Conservation (phyloP, 257 asterid species). For the Coffea canephora region DNA sequence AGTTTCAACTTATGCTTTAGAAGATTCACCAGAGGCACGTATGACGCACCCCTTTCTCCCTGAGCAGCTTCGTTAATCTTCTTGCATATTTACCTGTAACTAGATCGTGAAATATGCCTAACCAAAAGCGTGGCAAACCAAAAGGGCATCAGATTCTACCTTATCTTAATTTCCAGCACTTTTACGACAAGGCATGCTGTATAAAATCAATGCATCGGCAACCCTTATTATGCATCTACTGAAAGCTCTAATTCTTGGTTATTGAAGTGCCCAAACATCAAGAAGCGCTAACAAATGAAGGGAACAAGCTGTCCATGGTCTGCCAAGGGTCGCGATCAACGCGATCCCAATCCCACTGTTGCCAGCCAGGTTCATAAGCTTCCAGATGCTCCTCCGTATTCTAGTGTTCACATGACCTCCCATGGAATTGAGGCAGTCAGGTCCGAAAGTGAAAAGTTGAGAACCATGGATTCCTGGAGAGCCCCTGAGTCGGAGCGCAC, state of each 20-base stretch:
- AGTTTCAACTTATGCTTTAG: not conserved
- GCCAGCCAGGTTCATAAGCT: conserved; percentile 2
- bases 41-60: too few relatives aligned
- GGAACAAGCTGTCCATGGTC: not conserved
- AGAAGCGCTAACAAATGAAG: not conserved
- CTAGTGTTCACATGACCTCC: not conserved
- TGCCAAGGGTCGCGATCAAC: not conserved
- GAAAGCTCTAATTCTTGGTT: not conserved
- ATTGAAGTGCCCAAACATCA: not conserved
- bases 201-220: conserved; percentile 21
- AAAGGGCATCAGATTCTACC: conserved; percentile 39
- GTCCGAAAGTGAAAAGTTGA: conserved; percentile 1
- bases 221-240: not conserved
- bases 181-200: not conserved
- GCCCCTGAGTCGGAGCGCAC: not conserved
- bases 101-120: not conserved
- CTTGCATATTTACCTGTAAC: not conserved
- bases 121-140: not conserved
- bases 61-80: too few relatives aligned
- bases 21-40: not conserved
- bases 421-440: conserved; percentile 15
- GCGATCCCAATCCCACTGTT: not conserved
- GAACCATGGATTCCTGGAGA: not conserved
- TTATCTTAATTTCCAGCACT: conserved; percentile 4
- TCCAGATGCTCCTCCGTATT: conserved; percentile 10